Evolutionary conservation across 23 red algal species (phyloP).

Genomic region (Gracilariopsis chorda): DNA sequence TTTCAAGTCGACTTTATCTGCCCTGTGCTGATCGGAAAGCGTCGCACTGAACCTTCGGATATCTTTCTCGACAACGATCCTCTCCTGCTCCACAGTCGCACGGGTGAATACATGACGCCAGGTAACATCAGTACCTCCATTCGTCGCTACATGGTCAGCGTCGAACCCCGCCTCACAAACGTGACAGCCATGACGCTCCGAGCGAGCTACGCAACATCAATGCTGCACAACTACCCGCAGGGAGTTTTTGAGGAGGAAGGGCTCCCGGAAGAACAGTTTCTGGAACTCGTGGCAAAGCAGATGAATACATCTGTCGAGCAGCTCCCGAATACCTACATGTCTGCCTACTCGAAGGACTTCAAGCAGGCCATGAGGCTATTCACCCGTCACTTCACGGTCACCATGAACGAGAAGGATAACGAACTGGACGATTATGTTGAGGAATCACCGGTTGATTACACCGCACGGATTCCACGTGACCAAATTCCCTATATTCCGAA

Average conservation of each 20-base stretch:
- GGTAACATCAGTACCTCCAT: background rate
- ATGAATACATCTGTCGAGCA: conserved; percentile 42
- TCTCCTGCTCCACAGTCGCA: background rate
- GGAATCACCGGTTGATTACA: no score
- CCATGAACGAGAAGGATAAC: background rate
- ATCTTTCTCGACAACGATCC: background rate
- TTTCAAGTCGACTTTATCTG: background rate
- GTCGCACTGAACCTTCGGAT: background rate
- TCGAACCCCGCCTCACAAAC: background rate
- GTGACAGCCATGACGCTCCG: conserved; percentile 19
- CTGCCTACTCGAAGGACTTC: background rate
- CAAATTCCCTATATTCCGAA: no score
- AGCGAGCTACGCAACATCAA: background rate
- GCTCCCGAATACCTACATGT: background rate
- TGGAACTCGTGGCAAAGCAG: conserved; percentile 10
- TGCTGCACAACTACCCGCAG: conserved; percentile 1
- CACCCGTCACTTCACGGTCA: background rate
- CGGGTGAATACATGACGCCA: background rate
- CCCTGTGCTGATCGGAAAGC: background rate
- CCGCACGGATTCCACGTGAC: no score
- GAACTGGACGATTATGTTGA: background rate
- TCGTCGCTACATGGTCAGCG: background rate
- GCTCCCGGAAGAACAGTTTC: background rate
- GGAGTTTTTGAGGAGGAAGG: background rate
- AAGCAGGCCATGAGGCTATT: background rate